Evolutionary conservation across 495 filamentous ascomycete genomes (phyloP), one percentile per base, ranked within the genome.

Genomic region (Talaromyces stipitatus): DNA sequence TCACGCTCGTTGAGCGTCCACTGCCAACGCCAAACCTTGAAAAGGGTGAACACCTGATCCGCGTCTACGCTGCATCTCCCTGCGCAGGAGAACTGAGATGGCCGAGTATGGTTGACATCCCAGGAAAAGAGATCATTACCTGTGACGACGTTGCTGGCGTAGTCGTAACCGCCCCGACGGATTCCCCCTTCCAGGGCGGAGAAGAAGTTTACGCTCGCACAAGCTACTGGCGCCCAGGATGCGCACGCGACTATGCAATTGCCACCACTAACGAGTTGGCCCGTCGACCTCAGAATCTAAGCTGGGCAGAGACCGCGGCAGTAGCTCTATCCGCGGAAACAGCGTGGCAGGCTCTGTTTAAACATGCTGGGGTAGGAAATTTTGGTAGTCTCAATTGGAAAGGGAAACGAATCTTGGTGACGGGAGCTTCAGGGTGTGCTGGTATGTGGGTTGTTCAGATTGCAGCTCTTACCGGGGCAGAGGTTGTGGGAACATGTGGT

Each of bases 381-480:
- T 8, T 64, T 30, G 55, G 59, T 12, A 23, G 27, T 10, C 23
- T 41, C 1, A 54, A 30, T 6, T 64, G 63, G 56, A 68, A 61
- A 10, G 67, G 62, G 26, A 74, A 73, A 61, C 63, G 70, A 30
- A 62, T 82, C 2, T 67, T 83, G 11, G 67, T 83, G 27, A 80
- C 74, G 6, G 77, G 68, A 45, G 81, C 81, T 12, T 62, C 75
- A 4, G 72, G 82, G 2, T 77, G 78, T 2, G 78, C 83, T 4
- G 83, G 83, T 2, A 69, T 76, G 28, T 84, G 80, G 82, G 65
- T 75, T 12, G 69, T 80, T 55, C 83, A 85, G 66, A 61, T 86
- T 24, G 82, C 79, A 5, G 66, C 58, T 29, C 53, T 73, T 24
- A 67, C 73, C 0, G 77, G 74, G 2, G 67, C 69, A 7, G 62